A percentile compares a stretch with the other conserved stretches of the same genome.
Conservation (phyloP, 495 filamentous ascomycete genomes). For the Penicillium soppii region DNA sequence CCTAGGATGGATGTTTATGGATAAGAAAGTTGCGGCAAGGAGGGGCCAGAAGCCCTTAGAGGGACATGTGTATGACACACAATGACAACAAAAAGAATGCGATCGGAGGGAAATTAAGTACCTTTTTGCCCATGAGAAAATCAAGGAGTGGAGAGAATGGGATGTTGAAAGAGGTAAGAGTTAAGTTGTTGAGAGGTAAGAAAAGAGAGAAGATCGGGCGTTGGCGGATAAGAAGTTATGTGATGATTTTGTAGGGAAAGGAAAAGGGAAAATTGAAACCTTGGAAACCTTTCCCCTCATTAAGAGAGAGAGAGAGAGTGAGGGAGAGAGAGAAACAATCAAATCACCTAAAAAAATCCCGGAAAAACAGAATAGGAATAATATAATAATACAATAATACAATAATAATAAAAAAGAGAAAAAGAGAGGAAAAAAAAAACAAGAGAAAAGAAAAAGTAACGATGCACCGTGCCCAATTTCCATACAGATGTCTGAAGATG, state of each 20-base stretch:
- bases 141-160: slow-evolving; percentile 13
- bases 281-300: no score
- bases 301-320: no score
- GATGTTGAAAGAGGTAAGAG: background rate
- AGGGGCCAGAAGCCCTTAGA: background rate
- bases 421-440: slow-evolving; percentile 5
- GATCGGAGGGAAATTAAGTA: background rate
- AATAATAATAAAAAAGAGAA: slow-evolving; percentile 1
- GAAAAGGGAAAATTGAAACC: no score
- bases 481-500: slow-evolving; percentile 14
- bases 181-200: background rate
- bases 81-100: background rate
- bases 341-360: no score
- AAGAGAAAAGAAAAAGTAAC: background rate
- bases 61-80: background rate
- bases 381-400: no score
- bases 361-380: no score
- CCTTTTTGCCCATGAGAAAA: slow-evolving; percentile 15
- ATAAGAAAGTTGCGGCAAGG: slow-evolving; percentile 9
- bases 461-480: slow-evolving; percentile 2
- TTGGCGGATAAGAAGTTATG: slow-evolving; percentile 4
- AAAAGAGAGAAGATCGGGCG: slow-evolving; percentile 1
- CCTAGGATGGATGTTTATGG: no score
- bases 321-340: no score
- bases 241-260: no score